These are phyloP conservation scores for Coprinopsis cinerea DNA, from an alignment of 768 basidiomycete genomes.

Conservation along the genomic window DNA sequence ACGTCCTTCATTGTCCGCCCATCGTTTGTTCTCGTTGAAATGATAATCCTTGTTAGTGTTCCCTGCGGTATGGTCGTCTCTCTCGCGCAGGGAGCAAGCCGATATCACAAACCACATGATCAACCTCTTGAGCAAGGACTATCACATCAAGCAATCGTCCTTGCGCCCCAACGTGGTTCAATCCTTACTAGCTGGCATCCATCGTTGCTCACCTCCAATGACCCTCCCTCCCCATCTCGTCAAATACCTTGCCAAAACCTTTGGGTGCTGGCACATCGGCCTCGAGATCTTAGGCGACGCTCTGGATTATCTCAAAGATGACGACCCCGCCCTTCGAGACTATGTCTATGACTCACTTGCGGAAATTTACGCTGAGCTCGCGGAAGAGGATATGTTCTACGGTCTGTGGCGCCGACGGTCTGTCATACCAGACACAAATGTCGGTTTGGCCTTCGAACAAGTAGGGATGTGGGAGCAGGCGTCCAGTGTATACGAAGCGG, in stretches of 20 bases:
- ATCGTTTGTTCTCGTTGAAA: no score
- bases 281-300: constrained; percentile 80
- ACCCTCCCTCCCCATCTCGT: constrained; percentile 90
- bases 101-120: constrained; percentile 89
- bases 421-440: constrained; percentile 85
- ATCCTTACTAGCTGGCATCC: constrained; percentile 78
- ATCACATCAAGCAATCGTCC: constrained; percentile 84
- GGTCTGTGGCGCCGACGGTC: constrained; percentile 91
- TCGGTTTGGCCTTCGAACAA: constrained; percentile 86
- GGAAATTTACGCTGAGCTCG: constrained; percentile 92
- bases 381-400: constrained; percentile 96
- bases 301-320: constrained; percentile 74
- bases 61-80: constrained; percentile 77
- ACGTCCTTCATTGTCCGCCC: no score
- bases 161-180: constrained; percentile 89
- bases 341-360: constrained; percentile 86
- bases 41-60: no score
- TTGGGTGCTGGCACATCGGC: constrained; percentile 90
- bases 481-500: constrained; percentile 79
- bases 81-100: constrained; percentile 81
- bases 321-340: constrained; percentile 74
- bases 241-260: constrained; percentile 95
- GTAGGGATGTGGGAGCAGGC: constrained; percentile 97
- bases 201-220: constrained; percentile 83
- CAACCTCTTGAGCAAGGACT: constrained; percentile 86